Evolutionary conservation across 2,329 filamentous ascomycete species (phyloP), one percentile per base, ranked within the genome.

Genomic region (Aspergillus caelatus): DNA sequence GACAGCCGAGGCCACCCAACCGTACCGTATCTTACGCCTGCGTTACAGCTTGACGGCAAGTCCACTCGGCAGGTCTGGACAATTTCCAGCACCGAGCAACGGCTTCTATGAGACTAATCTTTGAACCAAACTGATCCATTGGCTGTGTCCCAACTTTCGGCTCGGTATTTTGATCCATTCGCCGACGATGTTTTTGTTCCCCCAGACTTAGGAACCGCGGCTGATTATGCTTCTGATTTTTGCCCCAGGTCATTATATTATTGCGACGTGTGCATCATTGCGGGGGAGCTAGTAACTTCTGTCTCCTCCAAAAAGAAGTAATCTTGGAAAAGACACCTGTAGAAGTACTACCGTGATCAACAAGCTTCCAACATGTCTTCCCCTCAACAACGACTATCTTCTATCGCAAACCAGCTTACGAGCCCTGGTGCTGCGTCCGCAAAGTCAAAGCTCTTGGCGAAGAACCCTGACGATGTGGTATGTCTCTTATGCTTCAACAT

Each of bases 391-490:
- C 75, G 79, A 26, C 67, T 78, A 60, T 79, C 72, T 39, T 79
- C 79, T 14, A 79, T 82, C 65, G 69, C 79, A 21, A 75, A 73
- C 62, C 80, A 82, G 65, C 62, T 82, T n/a, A 68, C 72, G 36
- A 74, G 74, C 46, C 65, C 72, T 48, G 66, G 65, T 36, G 65
- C 66, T 23, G 68, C 71, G 1, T 63, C 70, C 23, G 72, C 73
- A 28, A 75, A 69, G 65, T 70, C 77, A 36, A 71, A 71, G 32
- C 58, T 79, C 28, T 63, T 79, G 16, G 65, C 72, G 2, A 77
- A 78, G 65, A 78, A 75, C 60, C 69, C 77, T 14, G 77, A 79
- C 64, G 77, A 79, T 71, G 69, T 79, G 45, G 77, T 81, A 73
- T 58, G 77, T 74, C 26, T 3, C 41, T 9, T 11, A n/a, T 59